phyloP scores from a whole-genome alignment of 768 basidiomycete species.

The Amanita molliuscula region DNA sequence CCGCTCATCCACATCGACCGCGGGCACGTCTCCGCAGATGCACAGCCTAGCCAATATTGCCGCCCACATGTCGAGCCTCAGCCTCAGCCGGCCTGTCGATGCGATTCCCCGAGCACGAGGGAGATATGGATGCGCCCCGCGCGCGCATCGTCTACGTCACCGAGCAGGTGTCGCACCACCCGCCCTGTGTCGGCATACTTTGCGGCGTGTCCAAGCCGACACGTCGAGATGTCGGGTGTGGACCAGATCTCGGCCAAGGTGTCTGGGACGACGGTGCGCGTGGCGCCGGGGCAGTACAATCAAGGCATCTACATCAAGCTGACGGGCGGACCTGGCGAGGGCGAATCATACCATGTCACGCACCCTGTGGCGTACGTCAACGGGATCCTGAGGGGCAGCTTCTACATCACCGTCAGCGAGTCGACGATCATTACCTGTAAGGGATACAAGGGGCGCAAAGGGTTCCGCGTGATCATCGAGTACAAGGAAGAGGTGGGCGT shows the following conservation, averaged over 20 bases:
- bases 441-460: constrained; percentile 32
- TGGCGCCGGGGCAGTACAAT: constrained; percentile 76
- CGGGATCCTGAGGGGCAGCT: constrained; percentile 82
- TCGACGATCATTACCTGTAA: constrained; percentile 74
- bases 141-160: constrained; percentile 75
- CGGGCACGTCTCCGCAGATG: constrained; percentile 41
- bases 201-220: constrained; percentile 64
- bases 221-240: constrained; percentile 64
- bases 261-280: constrained; percentile 77
- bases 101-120: constrained; percentile 7
- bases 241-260: constrained; percentile 95
- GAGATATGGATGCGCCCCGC: constrained; percentile 22
- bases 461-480: constrained; percentile 73
- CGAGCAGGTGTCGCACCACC: constrained; percentile 96
- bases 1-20: constrained; percentile 40
- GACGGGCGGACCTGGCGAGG: constrained; percentile 61
- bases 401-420: constrained; percentile 83
- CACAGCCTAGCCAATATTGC: constrained; percentile 29
- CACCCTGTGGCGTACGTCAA: constrained; percentile 89
- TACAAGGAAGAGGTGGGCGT: constrained; percentile 88
- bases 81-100: constrained; percentile 30
- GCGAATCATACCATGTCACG: constrained; percentile 79
- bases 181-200: constrained; percentile 88
- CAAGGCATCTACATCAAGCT: constrained; percentile 82
- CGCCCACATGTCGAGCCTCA: constrained; percentile 53